A percentile compares a stretch with the other conserved stretches of the same genome.
Conservation (phyloP, 345 rosid species). For the Ceriops tagal region DNA sequence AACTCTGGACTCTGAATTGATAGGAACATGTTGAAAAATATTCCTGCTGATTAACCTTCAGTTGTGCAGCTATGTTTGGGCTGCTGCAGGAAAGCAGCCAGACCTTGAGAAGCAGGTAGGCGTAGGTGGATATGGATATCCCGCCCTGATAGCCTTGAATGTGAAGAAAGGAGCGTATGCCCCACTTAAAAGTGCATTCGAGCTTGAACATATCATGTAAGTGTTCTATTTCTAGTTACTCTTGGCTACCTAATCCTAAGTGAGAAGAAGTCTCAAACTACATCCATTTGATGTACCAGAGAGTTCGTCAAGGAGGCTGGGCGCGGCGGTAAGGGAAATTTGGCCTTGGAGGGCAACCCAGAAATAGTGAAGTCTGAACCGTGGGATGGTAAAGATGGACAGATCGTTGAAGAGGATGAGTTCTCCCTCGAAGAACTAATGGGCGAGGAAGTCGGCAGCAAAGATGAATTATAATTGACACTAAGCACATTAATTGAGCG, state of each 20-base stretch:
- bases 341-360: slow-evolving; percentile 62
- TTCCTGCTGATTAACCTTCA: slow-evolving; percentile 1
- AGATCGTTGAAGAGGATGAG: slow-evolving; percentile 77
- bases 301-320: slow-evolving; percentile 91
- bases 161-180: slow-evolving; percentile 91
- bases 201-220: slow-evolving; percentile 76
- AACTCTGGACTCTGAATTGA: not conserved
- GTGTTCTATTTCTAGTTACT: slow-evolving; percentile 23
- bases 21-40: not conserved
- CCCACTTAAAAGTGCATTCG: slow-evolving; percentile 94
- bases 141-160: slow-evolving; percentile 94
- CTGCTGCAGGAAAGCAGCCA: slow-evolving; percentile 87
- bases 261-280: slow-evolving; percentile 8
- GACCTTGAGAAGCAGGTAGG: slow-evolving; percentile 77
- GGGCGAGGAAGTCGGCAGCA: slow-evolving; percentile 52
- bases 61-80: slow-evolving; percentile 78
- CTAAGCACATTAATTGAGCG: not conserved
- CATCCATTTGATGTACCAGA: slow-evolving; percentile 36
- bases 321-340: slow-evolving; percentile 90
- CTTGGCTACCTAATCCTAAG: not conserved
- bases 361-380: slow-evolving; percentile 58
- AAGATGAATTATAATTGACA: slow-evolving; percentile 51
- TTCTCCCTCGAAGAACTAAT: slow-evolving; percentile 92
- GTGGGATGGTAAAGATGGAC: slow-evolving; percentile 94
- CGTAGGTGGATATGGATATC: slow-evolving; percentile 97